Conservation (phyloP, 768 basidiomycete species). For the Naganishia antarctica region DNA sequence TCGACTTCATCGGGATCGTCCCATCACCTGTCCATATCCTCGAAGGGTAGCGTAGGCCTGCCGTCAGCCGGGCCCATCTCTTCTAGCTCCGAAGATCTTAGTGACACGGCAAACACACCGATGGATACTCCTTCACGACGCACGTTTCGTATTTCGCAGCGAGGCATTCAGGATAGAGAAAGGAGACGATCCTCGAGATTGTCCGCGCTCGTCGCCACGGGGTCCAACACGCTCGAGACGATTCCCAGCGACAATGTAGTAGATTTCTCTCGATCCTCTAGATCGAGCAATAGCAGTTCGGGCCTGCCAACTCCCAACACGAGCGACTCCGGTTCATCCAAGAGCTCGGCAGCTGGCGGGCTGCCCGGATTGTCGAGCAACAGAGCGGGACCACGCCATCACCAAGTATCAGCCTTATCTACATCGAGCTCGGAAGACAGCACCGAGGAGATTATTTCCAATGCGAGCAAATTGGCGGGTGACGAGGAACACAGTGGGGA, state of each 20-base stretch:
- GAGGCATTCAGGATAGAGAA: constrained; percentile 9
- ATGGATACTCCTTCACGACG: background rate
- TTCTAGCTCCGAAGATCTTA: constrained; percentile 4
- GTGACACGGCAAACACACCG: background rate
- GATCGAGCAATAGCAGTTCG: background rate
- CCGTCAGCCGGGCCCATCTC: background rate
- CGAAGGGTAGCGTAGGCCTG: background rate
- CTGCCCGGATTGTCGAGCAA: no score
- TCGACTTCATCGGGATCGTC: constrained; percentile 1
- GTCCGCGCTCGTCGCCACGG: background rate
- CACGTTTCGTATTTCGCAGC: constrained; percentile 6
- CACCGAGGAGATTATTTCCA: background rate
- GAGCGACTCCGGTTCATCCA: background rate
- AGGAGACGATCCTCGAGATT: constrained; percentile 12
- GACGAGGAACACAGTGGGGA: background rate
- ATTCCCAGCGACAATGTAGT: constrained; percentile 14
- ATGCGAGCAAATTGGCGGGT: background rate
- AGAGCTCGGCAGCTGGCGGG: no score
- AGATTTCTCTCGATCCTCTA: background rate
- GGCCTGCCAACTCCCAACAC: background rate
- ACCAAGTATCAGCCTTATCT: background rate
- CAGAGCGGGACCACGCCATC: background rate
- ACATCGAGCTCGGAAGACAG: constrained; percentile 12
- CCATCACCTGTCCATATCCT: background rate
- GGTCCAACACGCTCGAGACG: constrained; percentile 1